Percentiles rank a stretch among this genome's conserved stretches.
These are phyloP conservation scores for Magnolia changhungtana DNA, from an alignment of 164 flowering plant species.

Conservation along the genomic window DNA sequence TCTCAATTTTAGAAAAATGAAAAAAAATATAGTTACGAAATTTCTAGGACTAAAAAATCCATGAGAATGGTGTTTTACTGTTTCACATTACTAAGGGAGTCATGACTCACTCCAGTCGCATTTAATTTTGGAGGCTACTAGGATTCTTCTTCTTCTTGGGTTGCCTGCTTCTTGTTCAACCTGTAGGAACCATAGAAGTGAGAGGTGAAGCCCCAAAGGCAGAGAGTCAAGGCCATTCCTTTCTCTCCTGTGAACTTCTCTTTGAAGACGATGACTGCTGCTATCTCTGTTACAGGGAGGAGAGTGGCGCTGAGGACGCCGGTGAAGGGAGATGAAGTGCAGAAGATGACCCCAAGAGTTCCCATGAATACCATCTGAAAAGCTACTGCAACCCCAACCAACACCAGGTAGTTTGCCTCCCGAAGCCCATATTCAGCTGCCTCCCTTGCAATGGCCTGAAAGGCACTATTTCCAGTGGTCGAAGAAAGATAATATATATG, in stretches of 20 bases:
- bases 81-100: too few species aligned
- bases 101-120: too few species aligned
- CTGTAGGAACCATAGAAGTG: conserved; percentile 20
- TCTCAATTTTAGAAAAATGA: too few species aligned
- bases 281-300: conserved; percentile 16
- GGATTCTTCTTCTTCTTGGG: neutral
- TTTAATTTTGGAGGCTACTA: neutral
- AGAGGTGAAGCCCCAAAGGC: conserved; percentile 22
- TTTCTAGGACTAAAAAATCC: too few species aligned
- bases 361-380: conserved; percentile 15
- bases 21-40: too few species aligned
- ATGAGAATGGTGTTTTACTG: too few species aligned
- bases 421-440: conserved; percentile 12
- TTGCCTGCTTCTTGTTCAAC: neutral
- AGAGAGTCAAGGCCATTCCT: conserved; percentile 16
- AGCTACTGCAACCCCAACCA: conserved; percentile 2
- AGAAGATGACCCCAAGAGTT: conserved; percentile 12
- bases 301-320: conserved; percentile 13
- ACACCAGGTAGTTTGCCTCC: conserved; percentile 9
- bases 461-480: too few species aligned
- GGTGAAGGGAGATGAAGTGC: conserved; percentile 13
- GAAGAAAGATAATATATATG: too few species aligned
- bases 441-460: conserved; percentile 7
- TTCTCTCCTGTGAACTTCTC: conserved; percentile 21
- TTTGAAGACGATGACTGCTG: conserved; percentile 16